Percentiles rank a stretch among this genome's conserved stretches.
Evolutionary conservation across 768 basidiomycete species (phyloP).

Genomic region (Tulasnella sp.): DNA sequence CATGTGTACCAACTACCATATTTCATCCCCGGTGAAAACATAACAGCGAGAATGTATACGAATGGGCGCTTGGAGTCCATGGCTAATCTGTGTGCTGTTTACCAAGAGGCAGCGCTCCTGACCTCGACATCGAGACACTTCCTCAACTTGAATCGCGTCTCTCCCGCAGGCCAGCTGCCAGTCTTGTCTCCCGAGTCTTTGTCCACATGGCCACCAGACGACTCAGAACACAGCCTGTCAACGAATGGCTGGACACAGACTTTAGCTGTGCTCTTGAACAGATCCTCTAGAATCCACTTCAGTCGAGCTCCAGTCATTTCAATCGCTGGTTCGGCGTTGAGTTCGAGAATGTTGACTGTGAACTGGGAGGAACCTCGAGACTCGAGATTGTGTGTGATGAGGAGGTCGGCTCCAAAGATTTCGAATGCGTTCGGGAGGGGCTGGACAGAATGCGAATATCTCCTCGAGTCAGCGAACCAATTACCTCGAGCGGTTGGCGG

Average conservation of each 20-base stretch:
- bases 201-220: slow-evolving; percentile 6
- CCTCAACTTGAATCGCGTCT: slow-evolving; percentile 39
- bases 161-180: slow-evolving; percentile 39
- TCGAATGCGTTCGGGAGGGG: slow-evolving; percentile 86
- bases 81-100: no score
- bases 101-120: slow-evolving; percentile 24
- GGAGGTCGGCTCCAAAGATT: slow-evolving; percentile 86
- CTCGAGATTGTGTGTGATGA: slow-evolving; percentile 41
- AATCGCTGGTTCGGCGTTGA: slow-evolving; percentile 94
- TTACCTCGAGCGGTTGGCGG: neutral
- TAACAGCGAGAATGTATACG: neutral
- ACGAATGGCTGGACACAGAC: slow-evolving; percentile 63
- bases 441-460: slow-evolving; percentile 29
- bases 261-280: slow-evolving; percentile 59
- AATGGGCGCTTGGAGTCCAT: no score
- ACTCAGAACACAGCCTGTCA: neutral
- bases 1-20: neutral
- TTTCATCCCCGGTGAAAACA: neutral
- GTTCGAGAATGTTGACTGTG: slow-evolving; percentile 67
- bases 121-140: slow-evolving; percentile 55
- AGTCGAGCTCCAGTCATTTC: slow-evolving; percentile 79
- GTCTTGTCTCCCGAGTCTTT: slow-evolving; percentile 8
- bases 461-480: neutral
- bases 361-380: slow-evolving; percentile 22
- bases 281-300: slow-evolving; percentile 63